Evolutionary conservation across 2,329 filamentous ascomycete species (phyloP), one percentile per base, ranked within the genome.

Genomic region (Emergomyces pasteurianus): DNA sequence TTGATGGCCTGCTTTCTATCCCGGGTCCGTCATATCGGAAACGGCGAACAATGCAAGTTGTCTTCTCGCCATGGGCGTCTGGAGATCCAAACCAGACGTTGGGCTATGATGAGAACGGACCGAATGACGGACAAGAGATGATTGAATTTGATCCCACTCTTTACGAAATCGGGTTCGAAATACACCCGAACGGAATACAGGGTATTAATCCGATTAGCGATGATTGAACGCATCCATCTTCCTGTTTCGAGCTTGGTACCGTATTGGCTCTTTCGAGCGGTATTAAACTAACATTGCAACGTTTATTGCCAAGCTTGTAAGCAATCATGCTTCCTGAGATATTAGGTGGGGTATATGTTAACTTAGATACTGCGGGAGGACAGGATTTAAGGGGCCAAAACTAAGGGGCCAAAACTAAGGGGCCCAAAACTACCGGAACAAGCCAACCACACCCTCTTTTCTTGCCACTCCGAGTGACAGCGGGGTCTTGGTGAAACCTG

Each of bases 31-130:
- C 23, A 34, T 46, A 46, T 40, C 59, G 59, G 36, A 60, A 50
- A 60, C 81, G 82, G 64, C 79, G 92, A 62, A 90, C 85, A 79
- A 85, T 95, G 80, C 95, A 92, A 73, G 83, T 97, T 9, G 92
- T 95, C 0, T 97, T 96, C 77, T 88, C 90, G 56, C 83, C 89
- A 1, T 94, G 95, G 82, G 82, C 83, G 3, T 74, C 77, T 2
- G 80, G 80, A 1, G 57, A 60, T 6, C 61, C 54, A 36, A 6
- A 31, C 16, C 40, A 34, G 21, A 16, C 36, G 3, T 14, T 59
- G 18, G 8, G 4, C 6, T 14, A 60, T 26, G 47, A 31, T 28
- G 38, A 42, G 10, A n/a, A n/a, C 4, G 50, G 18, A 26, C 21
- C 47, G 40, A 42, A 43, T 23, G 14, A 3, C 47, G 7, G 58